A percentile compares a stretch with the other conserved stretches of the same genome.
These are phyloP conservation scores for Verticillium longisporum DNA, from an alignment of 2,329 filamentous ascomycete species.

Conservation along the genomic window DNA sequence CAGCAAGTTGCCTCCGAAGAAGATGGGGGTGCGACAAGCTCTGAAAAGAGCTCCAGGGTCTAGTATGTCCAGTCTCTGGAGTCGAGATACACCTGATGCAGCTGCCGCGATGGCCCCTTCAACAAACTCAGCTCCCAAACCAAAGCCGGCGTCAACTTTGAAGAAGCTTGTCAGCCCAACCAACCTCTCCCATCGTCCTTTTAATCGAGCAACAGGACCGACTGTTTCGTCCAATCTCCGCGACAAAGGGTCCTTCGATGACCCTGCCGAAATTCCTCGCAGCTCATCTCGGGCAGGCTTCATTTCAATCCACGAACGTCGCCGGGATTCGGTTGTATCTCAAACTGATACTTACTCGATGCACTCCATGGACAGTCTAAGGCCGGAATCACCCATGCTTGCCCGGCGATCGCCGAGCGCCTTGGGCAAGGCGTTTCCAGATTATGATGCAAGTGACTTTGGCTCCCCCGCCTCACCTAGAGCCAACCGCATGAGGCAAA, in stretches of 20 bases:
- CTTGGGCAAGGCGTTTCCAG: constrained; percentile 20
- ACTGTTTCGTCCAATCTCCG: constrained; percentile 7
- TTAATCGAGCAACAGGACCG: constrained; percentile 8
- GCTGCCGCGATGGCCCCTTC: constrained; percentile 4
- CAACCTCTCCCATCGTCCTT: not conserved
- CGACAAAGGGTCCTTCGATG: constrained; percentile 6
- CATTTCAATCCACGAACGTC: constrained; percentile 42
- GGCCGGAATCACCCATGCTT: constrained; percentile 35
- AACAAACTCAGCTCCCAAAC: not conserved
- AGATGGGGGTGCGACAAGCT: constrained; percentile 38
- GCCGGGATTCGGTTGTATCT: constrained; percentile 48
- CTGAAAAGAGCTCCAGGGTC: constrained; percentile 43
- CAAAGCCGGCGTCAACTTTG: not conserved
- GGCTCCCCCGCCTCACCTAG: constrained; percentile 1
- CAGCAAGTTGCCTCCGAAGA: constrained; percentile 33
- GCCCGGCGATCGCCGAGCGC: constrained; percentile 19
- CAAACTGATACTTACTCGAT: constrained; percentile 49
- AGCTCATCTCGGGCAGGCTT: constrained; percentile 40
- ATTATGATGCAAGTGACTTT: not conserved
- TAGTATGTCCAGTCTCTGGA: constrained; percentile 40
- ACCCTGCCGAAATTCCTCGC: constrained; percentile 20
- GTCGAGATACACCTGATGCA: constrained; percentile 29
- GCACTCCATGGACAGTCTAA: constrained; percentile 35
- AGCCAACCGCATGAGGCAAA: constrained; percentile 21
- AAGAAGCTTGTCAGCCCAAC: not conserved